Evolutionary conservation across 106 monocot genomes (phyloP), one percentile per base, ranked within the genome.

Genomic region (Posidonia australis): DNA sequence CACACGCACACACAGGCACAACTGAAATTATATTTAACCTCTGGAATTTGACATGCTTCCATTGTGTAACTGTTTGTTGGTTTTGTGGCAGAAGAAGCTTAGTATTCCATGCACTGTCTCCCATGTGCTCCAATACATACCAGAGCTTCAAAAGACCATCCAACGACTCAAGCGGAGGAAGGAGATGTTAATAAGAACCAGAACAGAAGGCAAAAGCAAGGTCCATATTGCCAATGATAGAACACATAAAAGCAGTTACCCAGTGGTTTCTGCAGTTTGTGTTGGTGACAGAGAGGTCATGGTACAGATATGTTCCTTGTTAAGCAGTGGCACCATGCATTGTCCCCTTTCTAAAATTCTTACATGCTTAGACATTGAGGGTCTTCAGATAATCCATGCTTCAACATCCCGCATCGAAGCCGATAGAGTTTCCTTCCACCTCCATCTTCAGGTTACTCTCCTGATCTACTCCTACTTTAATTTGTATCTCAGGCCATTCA

Each of bases 81-180:
- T n/a, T n/a, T n/a, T n/a, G n/a, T 36, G 49, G 36, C 74, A 89
- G 90, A 83, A 83, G 74, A 83, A 81, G 61, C 46, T 86, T 67
- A 81, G 90, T 70, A 86, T 90, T 32, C 83, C 90, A 10, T 58
- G 46, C 46, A 86, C 81, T 0, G 58, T 90, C 10, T 69, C 76
- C 16, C 73, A 62, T 14, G 79, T 81, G 0, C 44, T 86, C 46
- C 78, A 83, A 48, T 90, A 90, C 77, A 83, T 90, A 70, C 90
- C 90, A 1, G 90, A 90, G 76, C 66, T 90, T 30, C 90, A 83
- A 69, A 73, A 68, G 18, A 69, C 73, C 14, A 65, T 90, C 1
- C 62, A 67, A 18, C 70, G 53, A 17, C 60, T 86, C 10, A 25
- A 10, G 18, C 23, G 69, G 10, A 86, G 58, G 52, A 90, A 90